phyloP scores from a whole-genome alignment of 345 rosid species.

The Brassica incana region DNA sequence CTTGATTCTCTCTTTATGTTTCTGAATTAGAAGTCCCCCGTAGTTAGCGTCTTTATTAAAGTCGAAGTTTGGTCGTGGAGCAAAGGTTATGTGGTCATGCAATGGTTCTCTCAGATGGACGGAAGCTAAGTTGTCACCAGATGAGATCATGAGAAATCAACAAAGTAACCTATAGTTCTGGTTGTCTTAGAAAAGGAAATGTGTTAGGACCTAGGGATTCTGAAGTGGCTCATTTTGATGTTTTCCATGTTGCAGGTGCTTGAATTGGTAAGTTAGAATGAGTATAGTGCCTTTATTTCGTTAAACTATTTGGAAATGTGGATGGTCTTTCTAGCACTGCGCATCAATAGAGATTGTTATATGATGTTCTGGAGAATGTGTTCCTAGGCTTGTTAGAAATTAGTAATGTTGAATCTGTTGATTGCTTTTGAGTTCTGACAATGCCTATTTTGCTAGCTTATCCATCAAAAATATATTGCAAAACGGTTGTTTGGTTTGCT shows the following conservation, averaged over 20 bases:
- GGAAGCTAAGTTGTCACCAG: conserved; percentile 30
- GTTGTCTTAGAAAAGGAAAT: conserved; percentile 35
- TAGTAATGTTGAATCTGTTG: conserved; percentile 20
- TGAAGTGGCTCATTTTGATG: conserved; percentile 2
- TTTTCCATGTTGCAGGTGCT: conserved; percentile 35
- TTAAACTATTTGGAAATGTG: conserved; percentile 22
- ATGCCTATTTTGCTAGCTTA: neutral
- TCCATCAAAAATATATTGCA: conserved; percentile 26
- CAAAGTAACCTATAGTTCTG: conserved; percentile 48
- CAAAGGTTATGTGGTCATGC: conserved; percentile 24
- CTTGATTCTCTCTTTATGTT: conserved; percentile 37
- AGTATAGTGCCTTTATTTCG: conserved; percentile 6
- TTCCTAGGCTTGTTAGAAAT: neutral
- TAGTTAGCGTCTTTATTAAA: conserved; percentile 22
- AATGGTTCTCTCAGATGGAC: conserved; percentile 18
- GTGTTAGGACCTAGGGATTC: conserved; percentile 17
- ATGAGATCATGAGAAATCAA: conserved; percentile 53
- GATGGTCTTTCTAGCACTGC: conserved; percentile 24
- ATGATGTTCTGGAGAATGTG: neutral
- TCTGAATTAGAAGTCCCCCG: conserved; percentile 34
- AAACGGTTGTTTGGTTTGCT: conserved; percentile 20
- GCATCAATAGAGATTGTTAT: conserved; percentile 10
- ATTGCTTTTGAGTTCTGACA: conserved; percentile 11
- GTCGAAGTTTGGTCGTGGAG: conserved; percentile 30
- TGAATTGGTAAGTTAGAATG: conserved; percentile 38